phyloP scores from a whole-genome alignment of 371 early-diverging fungal species.

The Umbelopsis sp. region DNA sequence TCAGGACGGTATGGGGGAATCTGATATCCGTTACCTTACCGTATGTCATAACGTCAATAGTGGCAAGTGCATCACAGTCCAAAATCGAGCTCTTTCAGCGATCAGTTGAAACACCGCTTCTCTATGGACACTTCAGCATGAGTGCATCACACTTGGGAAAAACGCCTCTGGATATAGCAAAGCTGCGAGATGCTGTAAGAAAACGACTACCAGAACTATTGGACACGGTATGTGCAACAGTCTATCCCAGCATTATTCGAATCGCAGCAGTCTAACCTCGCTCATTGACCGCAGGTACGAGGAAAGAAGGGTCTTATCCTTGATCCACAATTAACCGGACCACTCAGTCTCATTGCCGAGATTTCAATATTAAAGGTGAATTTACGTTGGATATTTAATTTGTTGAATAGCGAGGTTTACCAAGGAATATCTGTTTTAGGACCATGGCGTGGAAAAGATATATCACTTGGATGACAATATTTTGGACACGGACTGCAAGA shows the following conservation, averaged over 20 bases:
- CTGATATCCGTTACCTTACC: too few species aligned
- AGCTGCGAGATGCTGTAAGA: constrained; percentile 69
- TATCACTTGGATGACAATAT: constrained; percentile 74
- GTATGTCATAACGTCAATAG: too few species aligned
- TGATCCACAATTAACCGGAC: constrained; percentile 82
- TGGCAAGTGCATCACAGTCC: not conserved
- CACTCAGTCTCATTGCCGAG: constrained; percentile 86
- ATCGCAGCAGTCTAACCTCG: not conserved
- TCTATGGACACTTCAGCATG: constrained; percentile 20
- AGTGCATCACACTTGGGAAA: constrained; percentile 49
- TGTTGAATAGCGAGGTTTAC: not conserved
- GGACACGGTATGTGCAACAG: constrained; percentile 63
- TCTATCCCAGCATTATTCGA: constrained; percentile 1
- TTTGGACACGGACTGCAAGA: constrained; percentile 70
- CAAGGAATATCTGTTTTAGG: constrained; percentile 46
- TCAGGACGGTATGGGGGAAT: too few species aligned
- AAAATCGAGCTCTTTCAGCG: not conserved
- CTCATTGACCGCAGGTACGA: constrained; percentile 62
- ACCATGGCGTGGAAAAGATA: constrained; percentile 94
- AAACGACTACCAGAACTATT: constrained; percentile 73
- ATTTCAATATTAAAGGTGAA: constrained; percentile 82
- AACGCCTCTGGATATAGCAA: constrained; percentile 59
- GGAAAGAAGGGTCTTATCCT: constrained; percentile 89
- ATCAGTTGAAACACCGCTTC: constrained; percentile 6
- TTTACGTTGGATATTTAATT: not conserved